Conservation (phyloP, 352 stramenopile genomes). For the Phytophthora cactorum region DNA sequence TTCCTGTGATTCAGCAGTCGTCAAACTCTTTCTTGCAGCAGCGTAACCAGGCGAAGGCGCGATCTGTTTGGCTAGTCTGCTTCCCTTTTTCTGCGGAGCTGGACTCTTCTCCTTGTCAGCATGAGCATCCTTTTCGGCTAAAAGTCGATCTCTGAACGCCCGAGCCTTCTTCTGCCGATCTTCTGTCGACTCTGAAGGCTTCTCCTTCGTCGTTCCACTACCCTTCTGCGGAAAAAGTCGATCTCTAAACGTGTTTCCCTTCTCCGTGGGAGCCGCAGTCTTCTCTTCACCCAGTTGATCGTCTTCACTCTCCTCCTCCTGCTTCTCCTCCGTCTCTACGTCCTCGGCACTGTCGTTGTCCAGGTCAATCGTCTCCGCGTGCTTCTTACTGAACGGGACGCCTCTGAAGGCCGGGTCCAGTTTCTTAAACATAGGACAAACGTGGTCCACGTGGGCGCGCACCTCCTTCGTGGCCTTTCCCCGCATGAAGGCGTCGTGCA, state of each 20-base stretch:
- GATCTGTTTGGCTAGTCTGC: conserved; percentile 5
- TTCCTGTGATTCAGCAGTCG: conserved; percentile 2
- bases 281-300: conserved; percentile 8
- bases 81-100: conserved; percentile 5
- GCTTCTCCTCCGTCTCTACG: conserved; percentile 3
- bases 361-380: conserved; percentile 29
- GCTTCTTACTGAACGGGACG: conserved; percentile 30
- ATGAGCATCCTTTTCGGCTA: conserved; percentile 1
- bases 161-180: conserved; percentile 4
- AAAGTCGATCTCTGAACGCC: conserved; percentile 7
- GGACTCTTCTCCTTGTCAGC: background rate
- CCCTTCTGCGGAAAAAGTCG: conserved; percentile 10
- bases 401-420: conserved; percentile 38
- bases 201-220: background rate
- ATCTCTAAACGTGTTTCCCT: conserved; percentile 17
- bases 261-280: conserved; percentile 5
- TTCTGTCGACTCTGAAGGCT: background rate
- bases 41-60: conserved; percentile 9
- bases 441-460: conserved; percentile 29
- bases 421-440: conserved; percentile 35
- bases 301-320: conserved; percentile 9
- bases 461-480: conserved; percentile 38
- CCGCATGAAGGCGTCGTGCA: conserved; percentile 38
- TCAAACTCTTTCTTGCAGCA: conserved; percentile 18
- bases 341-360: conserved; percentile 27